Base-by-base conservation (phyloP, 2,329 filamentous ascomycete species). In the Aspergillus chevalieri region DNA sequence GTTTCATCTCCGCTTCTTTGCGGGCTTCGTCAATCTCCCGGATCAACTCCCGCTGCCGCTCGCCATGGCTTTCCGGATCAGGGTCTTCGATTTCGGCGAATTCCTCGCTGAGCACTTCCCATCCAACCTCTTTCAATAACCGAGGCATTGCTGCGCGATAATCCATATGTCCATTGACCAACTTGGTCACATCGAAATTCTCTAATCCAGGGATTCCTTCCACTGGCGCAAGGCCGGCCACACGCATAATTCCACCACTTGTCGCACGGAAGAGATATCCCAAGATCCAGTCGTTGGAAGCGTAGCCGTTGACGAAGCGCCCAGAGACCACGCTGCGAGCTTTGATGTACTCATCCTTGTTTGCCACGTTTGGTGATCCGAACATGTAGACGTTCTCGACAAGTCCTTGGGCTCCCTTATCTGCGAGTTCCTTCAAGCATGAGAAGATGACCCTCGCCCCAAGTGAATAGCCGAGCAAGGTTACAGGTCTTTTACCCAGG, bases 11-110 rank as follows among this genome's bases (percentile, higher is more conserved):
- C 3, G 95, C 78, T 61, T 93, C 84, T 64, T 86, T 90, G 34
- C 93, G 82, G 6, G 93, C 93, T 69, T 95, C 91, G 66, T 97
- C 92, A 47, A 98, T 95, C 70, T 98, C 93, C 60, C 87, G 90
- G 65, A 98, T 95, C 39, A 98, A 80, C 69, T 97, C 92, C 49
- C 90, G 81, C 69, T 98, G 93, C 44, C 91, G 80, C 65, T 89
- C 80, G 46, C 82, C 79, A 70, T 97, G 92, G 58, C 95, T 92
- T 0, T 97, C 93, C 0, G 93, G 93, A 62, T 98, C 93, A 0
- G 93, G 90, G 58, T 98, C 93, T 66, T 97, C 93, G 52, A 98
- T 97, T 70, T 98, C 93, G 1, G 82, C 85, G 64, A 97, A 98
- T 65, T 97, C 92, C 59, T 96, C 90, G 56, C 86, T 91, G 62